Conservation (phyloP, 176 grass and related monocot genomes). For the Cenchrus americanus region DNA sequence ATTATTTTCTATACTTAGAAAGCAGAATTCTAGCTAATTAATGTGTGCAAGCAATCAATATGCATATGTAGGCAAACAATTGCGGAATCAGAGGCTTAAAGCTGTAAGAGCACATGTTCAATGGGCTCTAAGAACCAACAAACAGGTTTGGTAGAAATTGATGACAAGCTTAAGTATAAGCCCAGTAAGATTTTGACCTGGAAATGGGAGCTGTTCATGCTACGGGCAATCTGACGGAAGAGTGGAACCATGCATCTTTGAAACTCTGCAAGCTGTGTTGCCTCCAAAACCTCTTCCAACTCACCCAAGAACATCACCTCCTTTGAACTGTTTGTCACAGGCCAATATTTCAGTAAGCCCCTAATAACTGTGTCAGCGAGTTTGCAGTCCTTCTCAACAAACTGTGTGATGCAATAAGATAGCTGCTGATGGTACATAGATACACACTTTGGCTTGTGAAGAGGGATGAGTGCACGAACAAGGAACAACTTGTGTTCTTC, state of each 20-base stretch:
- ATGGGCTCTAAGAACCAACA: constrained; percentile 33
- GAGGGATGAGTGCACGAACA: constrained; percentile 86
- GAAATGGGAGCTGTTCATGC: constrained; percentile 94
- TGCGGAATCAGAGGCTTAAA: constrained; percentile 2
- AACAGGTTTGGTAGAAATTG: constrained; percentile 22
- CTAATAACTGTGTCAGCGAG: constrained; percentile 92
- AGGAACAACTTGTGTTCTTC: constrained; percentile 98
- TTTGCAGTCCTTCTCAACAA: constrained; percentile 98
- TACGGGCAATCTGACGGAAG: constrained; percentile 69
- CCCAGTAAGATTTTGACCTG: constrained; percentile 68
- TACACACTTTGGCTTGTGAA: constrained; percentile 96
- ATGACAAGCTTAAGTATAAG: constrained; percentile 25
- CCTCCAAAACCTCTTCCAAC: constrained; percentile 93
- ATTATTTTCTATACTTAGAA: neutral
- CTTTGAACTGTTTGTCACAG: constrained; percentile 96
- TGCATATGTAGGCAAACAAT: constrained; percentile 8
- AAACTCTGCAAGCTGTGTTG: constrained; percentile 89
- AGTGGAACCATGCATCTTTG: constrained; percentile 89
- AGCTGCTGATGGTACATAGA: constrained; percentile 91
- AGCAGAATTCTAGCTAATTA: constrained; percentile 20
- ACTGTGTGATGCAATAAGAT: constrained; percentile 92
- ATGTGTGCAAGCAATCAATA: constrained; percentile 15
- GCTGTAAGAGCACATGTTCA: constrained; percentile 7
- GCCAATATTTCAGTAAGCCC: constrained; percentile 98
- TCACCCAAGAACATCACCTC: constrained; percentile 99